These are phyloP conservation scores for Globisporangium rhizosaccharum DNA, from an alignment of 352 stramenopile genomes.

Conservation along the genomic window DNA sequence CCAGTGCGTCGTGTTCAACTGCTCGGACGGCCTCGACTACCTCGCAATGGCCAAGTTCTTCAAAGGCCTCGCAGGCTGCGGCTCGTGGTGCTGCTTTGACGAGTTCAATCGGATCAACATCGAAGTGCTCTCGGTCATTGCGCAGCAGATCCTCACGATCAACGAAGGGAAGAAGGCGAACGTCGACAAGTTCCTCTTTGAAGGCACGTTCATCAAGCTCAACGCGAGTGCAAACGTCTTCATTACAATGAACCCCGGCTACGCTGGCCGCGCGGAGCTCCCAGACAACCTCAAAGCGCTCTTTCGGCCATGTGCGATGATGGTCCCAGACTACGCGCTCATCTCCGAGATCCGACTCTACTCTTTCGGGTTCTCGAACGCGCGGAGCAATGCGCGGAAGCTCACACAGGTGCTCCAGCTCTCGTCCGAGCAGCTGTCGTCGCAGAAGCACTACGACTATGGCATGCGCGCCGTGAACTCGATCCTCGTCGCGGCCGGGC, in stretches of 20 bases:
- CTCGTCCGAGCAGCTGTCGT: constrained; percentile 91
- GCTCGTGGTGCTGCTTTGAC: constrained; percentile 93
- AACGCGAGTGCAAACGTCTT: constrained; percentile 92
- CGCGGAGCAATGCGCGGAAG: constrained; percentile 87
- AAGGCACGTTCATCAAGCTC: constrained; percentile 91
- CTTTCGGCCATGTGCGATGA: constrained; percentile 93
- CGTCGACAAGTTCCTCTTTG: constrained; percentile 91
- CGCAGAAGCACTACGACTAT: constrained; percentile 95
- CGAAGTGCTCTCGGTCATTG: constrained; percentile 92
- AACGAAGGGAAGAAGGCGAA: constrained; percentile 89
- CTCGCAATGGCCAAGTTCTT: constrained; percentile 95
- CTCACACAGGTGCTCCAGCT: constrained; percentile 92
- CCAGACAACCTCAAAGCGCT: constrained; percentile 94
- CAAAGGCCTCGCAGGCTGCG: constrained; percentile 89
- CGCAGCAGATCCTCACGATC: constrained; percentile 93
- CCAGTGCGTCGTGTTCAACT: constrained; percentile 95
- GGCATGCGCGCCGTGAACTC: constrained; percentile 95
- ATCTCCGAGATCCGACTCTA: constrained; percentile 94
- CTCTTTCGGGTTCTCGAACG: constrained; percentile 90
- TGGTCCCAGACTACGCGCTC: constrained; percentile 93
- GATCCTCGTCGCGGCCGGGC: constrained; percentile 91
- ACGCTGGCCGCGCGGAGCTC: constrained; percentile 92
- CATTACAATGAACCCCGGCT: constrained; percentile 96
- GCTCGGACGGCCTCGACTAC: constrained; percentile 90
- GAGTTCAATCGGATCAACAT: constrained; percentile 97